Evolutionary conservation across 257 asterid species (phyloP), one percentile per base, ranked within the genome.

Genomic region (Solanum virginianum): DNA sequence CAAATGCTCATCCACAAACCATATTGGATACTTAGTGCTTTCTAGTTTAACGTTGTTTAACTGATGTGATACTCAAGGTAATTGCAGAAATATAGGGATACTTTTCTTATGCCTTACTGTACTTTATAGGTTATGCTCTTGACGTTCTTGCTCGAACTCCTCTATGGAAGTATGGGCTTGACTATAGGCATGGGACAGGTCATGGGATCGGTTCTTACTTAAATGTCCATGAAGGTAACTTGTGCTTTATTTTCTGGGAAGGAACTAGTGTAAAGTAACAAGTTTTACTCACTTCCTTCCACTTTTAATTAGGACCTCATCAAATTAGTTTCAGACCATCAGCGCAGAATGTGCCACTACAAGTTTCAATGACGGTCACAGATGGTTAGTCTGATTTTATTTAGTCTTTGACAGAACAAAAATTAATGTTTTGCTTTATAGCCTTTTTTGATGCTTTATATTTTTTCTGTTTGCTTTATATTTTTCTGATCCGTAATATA

Each of bases 121-220:
- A 56, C 53, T 89, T 88, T 84, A 56, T 91, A 96, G 99, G 99
- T 85, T 90, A 94, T 86, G 63, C 91, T 80, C 95, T 97, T 84
- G 99, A 96, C 62, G 55, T 92, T 89, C 97, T 96, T 87, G 99
- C 99, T 80, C 93, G 98, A 80, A 26, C 91, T 85, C 97, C 97
- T 22, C 87, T 96, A 94, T 96, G 98, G 99, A 96, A 93, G 89
- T 69, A 91, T 87, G 98, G 99, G 80, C 99, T 97, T 87, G 99
- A 97, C 88, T 97, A 94, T 88, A 93, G 98, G 88, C 99, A 97
- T 85, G 99, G 99, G 62, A 94, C 99, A 83, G 99, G 99, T 86
- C 99, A 97, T 87, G 99, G 99, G 85, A 93, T 95, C 51, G 99
- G 98, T 47, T 93, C 97, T 84, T 95, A 88, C 94, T 93, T 97